phyloP scores from a whole-genome alignment of 1,284 basidiomycete species.

The Quambalaria eucalypti region DNA sequence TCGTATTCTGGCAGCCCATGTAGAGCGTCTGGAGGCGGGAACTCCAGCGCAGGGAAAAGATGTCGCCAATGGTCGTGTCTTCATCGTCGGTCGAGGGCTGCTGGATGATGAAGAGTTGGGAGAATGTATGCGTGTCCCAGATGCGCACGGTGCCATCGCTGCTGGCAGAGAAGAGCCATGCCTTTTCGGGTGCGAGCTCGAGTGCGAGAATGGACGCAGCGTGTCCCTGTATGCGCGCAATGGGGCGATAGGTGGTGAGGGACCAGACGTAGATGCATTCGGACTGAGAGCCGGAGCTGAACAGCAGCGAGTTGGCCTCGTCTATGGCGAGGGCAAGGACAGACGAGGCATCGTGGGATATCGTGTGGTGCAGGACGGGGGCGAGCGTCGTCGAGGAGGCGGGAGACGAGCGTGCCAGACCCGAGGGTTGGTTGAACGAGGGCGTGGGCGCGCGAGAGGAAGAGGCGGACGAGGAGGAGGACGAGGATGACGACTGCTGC shows the following conservation, averaged over 20 bases:
- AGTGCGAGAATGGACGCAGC: constrained; percentile 75
- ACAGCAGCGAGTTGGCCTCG: background rate
- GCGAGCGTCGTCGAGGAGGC: too few relatives aligned
- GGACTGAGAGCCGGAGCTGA: background rate
- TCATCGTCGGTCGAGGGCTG: constrained; percentile 61
- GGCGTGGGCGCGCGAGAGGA: too few relatives aligned
- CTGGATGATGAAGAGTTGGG: constrained; percentile 66
- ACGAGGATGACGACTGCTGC: too few relatives aligned
- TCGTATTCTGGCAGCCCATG: constrained; percentile 74
- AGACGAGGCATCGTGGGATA: background rate
- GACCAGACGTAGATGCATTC: constrained; percentile 22
- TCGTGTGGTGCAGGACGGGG: background rate
- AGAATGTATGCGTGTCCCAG: constrained; percentile 69
- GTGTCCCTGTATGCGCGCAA: constrained; percentile 55
- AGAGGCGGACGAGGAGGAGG: too few relatives aligned
- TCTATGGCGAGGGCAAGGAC: constrained; percentile 7
- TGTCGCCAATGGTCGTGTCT: constrained; percentile 58
- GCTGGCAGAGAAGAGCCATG: constrained; percentile 24
- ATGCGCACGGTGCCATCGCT: constrained; percentile 54
- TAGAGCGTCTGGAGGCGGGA: constrained; percentile 64
- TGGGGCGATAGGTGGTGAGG: constrained; percentile 15
- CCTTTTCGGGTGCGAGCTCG: constrained; percentile 59
- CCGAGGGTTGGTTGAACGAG: too few relatives aligned
- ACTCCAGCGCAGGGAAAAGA: constrained; percentile 76
- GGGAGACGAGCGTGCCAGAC: too few relatives aligned